A percentile compares a stretch with the other conserved stretches of the same genome.
These are phyloP conservation scores for Cyclospora cayetanensis DNA, from an alignment of 169 alveolate species.

Conservation along the genomic window DNA sequence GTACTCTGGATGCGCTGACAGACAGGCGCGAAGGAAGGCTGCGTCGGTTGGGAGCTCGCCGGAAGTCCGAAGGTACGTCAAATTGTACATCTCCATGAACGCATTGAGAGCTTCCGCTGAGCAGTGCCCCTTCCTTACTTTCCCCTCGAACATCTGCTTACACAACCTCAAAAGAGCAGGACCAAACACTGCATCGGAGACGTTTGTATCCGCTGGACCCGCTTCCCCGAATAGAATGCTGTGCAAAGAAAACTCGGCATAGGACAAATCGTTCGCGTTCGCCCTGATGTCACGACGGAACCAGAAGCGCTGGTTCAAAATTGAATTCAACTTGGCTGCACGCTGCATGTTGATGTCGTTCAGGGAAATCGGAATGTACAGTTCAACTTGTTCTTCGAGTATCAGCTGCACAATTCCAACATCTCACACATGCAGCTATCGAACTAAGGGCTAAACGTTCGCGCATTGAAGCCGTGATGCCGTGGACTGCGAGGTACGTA, in stretches of 20 bases:
- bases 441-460: no score
- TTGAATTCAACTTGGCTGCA: conserved; percentile 31
- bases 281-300: conserved; percentile 46
- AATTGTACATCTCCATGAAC: background rate
- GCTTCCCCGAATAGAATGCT: conserved; percentile 43
- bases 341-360: conserved; percentile 90
- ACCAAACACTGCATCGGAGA: background rate
- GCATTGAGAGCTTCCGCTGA: conserved; percentile 21
- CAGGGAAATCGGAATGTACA: conserved; percentile 92
- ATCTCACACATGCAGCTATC: no score
- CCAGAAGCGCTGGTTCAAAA: conserved; percentile 56
- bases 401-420: conserved; percentile 84
- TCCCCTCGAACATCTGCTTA: background rate
- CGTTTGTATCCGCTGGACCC: background rate
- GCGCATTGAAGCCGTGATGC: no score
- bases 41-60: conserved; percentile 66
- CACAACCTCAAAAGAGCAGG: background rate
- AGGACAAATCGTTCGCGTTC: background rate
- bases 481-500: no score
- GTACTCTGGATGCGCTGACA: conserved; percentile 61
- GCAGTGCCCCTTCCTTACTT: background rate
- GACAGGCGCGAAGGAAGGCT: conserved; percentile 39
- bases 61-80: conserved; percentile 8
- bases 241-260: conserved; percentile 20
- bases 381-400: conserved; percentile 84